Evolutionary conservation across 108 stramenopile genomes (phyloP).

Genomic region (Aurantiochytrium sp.): DNA sequence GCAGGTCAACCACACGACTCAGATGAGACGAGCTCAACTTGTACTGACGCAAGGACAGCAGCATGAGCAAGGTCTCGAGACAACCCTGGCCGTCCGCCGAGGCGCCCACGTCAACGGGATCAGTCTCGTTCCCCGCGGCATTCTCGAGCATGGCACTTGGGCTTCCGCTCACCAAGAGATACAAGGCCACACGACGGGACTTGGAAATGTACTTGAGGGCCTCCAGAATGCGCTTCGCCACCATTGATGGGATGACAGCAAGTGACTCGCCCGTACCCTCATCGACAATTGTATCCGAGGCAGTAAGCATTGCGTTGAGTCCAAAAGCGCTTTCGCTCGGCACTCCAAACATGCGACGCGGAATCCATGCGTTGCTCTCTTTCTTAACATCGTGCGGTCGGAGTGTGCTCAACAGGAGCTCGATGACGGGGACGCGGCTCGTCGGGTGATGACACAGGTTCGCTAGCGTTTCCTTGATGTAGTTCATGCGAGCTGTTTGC

Average conservation of each 20-base stretch:
- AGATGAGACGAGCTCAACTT: conserved; percentile 1
- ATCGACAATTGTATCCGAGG: background rate
- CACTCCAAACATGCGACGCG: background rate
- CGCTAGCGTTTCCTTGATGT: background rate
- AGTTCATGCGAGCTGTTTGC: background rate
- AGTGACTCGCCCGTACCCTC: background rate
- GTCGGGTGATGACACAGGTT: background rate
- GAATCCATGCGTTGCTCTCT: background rate
- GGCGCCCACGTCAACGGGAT: background rate
- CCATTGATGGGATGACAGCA: background rate
- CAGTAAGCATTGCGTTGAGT: background rate
- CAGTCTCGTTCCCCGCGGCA: background rate
- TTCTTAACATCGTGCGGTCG: background rate
- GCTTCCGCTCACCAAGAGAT: background rate
- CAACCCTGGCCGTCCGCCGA: background rate
- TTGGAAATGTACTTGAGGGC: background rate
- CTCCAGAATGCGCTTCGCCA: background rate
- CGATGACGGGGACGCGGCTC: background rate
- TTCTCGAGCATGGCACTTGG: background rate
- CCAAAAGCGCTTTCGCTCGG: background rate
- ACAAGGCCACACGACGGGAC: background rate
- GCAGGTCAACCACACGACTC: background rate
- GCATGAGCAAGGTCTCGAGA: background rate
- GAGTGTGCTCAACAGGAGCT: background rate
- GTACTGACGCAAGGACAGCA: background rate